Conservation (phyloP, 2,329 filamentous ascomycete genomes). For the Cladosporium phlei region DNA sequence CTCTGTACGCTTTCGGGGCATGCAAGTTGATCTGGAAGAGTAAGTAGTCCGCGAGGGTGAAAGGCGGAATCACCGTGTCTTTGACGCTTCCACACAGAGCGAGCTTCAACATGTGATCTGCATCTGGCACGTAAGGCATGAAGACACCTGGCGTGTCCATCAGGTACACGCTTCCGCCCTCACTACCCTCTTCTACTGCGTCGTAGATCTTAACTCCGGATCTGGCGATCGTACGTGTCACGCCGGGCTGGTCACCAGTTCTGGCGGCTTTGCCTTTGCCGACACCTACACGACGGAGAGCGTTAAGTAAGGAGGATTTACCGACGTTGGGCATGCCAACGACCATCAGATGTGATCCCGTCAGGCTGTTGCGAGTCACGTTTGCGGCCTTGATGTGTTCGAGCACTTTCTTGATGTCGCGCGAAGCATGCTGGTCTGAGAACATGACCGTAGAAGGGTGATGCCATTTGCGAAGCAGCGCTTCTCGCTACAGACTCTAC, state of each 20-base stretch:
- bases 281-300: constrained; percentile 66
- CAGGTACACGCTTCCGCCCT: constrained; percentile 66
- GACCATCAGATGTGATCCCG: constrained; percentile 77
- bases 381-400: constrained; percentile 50
- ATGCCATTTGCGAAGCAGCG: constrained; percentile 52
- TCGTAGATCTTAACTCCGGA: constrained; percentile 73
- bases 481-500: constrained; percentile 36
- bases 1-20: constrained; percentile 58
- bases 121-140: constrained; percentile 79
- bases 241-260: constrained; percentile 81
- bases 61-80: constrained; percentile 72
- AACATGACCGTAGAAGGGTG: constrained; percentile 50
- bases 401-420: constrained; percentile 45
- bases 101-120: constrained; percentile 91
- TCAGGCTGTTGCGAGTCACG: constrained; percentile 55
- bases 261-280: constrained; percentile 65
- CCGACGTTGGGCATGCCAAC: constrained; percentile 98
- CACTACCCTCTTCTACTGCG: constrained; percentile 45
- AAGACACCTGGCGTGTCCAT: constrained; percentile 95
- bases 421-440: constrained; percentile 42
- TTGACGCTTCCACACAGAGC: constrained; percentile 87
- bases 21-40: constrained; percentile 75
- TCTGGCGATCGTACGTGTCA: constrained; percentile 79
- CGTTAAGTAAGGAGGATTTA: constrained; percentile 91
- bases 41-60: constrained; percentile 82